Percentiles rank a stretch among this genome's conserved stretches.
Conservation (phyloP, 2,329 filamentous ascomycete species). For the Monosporascus sp. region DNA sequence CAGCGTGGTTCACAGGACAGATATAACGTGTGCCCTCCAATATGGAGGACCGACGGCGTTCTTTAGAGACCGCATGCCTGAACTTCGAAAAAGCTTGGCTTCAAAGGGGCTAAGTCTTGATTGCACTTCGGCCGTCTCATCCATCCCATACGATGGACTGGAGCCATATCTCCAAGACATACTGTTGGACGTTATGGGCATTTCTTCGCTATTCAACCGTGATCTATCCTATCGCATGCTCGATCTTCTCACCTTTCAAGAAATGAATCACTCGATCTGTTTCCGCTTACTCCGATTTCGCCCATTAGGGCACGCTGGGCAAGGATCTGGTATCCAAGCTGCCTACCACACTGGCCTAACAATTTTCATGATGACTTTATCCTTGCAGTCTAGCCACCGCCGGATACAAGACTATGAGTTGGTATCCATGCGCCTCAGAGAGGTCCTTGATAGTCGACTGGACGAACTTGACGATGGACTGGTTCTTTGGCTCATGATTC, state of each 20-base stretch:
- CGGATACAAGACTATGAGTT: slow-evolving; percentile 1
- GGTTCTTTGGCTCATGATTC: slow-evolving; percentile 1
- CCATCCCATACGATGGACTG: background rate
- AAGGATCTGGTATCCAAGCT: background rate
- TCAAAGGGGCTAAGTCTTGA: background rate
- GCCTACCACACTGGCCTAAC: slow-evolving; percentile 3
- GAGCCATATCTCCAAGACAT: background rate
- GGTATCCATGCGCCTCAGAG: background rate
- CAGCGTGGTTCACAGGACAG: background rate
- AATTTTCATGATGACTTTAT: slow-evolving; percentile 3
- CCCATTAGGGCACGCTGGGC: background rate
- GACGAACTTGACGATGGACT: background rate
- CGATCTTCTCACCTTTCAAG: background rate
- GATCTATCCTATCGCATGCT: background rate
- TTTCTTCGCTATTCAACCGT: background rate
- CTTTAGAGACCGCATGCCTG: slow-evolving; percentile 4
- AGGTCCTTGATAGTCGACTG: background rate
- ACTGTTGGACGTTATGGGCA: background rate
- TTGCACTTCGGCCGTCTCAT: background rate
- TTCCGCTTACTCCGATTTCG: slow-evolving; percentile 1
- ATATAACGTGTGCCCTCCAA: slow-evolving; percentile 5
- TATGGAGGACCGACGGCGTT: slow-evolving; percentile 5
- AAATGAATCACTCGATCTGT: slow-evolving; percentile 2
- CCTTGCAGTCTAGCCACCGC: background rate
- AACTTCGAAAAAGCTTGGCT: background rate